phyloP scores from a whole-genome alignment of 495 filamentous ascomycete genomes.

The Xylaria castorea region DNA sequence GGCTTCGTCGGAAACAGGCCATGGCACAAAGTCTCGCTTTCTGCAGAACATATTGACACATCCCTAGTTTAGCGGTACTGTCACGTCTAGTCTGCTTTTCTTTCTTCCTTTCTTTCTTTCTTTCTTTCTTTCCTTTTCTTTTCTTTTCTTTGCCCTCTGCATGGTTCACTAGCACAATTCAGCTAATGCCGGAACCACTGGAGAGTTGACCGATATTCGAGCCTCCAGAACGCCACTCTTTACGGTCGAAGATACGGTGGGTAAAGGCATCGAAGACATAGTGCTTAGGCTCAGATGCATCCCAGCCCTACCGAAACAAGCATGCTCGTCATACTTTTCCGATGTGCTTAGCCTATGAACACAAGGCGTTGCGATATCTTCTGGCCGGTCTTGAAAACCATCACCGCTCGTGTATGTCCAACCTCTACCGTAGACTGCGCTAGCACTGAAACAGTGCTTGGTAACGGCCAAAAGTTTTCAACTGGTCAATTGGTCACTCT shows the following conservation, averaged over 20 bases:
- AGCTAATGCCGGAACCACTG: not conserved
- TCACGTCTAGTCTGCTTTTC: not conserved
- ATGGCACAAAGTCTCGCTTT: not conserved
- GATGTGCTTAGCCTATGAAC: not conserved
- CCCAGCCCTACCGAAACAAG: not conserved
- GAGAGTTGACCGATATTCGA: not conserved
- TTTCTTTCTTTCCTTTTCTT: slow-evolving; percentile 16
- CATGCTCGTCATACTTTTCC: not conserved
- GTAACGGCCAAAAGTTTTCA: too few relatives aligned
- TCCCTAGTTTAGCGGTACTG: slow-evolving; percentile 9
- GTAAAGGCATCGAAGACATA: slow-evolving; percentile 6
- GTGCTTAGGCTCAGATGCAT: slow-evolving; percentile 6
- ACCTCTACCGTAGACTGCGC: not conserved
- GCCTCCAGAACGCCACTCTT: not conserved
- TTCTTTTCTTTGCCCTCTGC: slow-evolving; percentile 20
- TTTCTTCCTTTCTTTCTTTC: not conserved
- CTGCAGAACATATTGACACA: slow-evolving; percentile 14
- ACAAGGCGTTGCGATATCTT: not conserved
- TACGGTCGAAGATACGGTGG: not conserved
- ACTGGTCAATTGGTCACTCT: not conserved
- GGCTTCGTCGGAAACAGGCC: not conserved
- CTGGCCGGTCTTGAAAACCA: not conserved
- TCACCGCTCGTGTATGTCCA: not conserved
- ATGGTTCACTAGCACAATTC: not conserved
- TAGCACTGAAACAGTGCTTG: slow-evolving; percentile 12